Evolutionary conservation across 2,329 filamentous ascomycete species (phyloP).

Genomic region (Nemania sp.): DNA sequence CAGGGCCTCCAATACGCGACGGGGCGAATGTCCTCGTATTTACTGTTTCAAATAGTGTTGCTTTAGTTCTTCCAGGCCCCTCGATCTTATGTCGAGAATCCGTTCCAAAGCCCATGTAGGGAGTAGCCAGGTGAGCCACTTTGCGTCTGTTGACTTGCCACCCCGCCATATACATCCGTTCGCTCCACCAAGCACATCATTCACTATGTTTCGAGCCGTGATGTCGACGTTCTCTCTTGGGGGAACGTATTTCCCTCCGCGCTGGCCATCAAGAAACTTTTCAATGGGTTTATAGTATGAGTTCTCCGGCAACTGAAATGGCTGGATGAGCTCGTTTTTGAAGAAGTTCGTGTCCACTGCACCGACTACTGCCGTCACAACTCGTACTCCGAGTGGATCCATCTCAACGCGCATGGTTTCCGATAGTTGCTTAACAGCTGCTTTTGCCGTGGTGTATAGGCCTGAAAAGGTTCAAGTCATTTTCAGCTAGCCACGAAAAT

Average conservation of each 20-base stretch:
- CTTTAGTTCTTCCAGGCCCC: background rate
- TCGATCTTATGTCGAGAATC: background rate
- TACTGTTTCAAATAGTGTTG: slow-evolving; percentile 1
- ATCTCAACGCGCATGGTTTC: slow-evolving; percentile 11
- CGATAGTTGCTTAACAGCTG: background rate
- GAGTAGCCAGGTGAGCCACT: background rate
- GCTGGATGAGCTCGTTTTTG: too few species aligned
- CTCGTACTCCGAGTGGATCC: slow-evolving; percentile 11
- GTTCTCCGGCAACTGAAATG: background rate
- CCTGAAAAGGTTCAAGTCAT: background rate
- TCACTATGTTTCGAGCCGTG: background rate
- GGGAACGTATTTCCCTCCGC: background rate
- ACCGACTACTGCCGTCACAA: slow-evolving; percentile 16
- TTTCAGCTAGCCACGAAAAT: background rate
- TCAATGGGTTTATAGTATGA: background rate
- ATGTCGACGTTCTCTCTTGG: background rate
- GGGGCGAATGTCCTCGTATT: too few species aligned
- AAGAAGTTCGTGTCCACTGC: slow-evolving; percentile 26
- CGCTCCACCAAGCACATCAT: background rate
- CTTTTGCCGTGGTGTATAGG: slow-evolving; percentile 10
- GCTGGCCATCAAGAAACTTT: background rate
- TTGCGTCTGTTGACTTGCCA: background rate
- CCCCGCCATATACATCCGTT: background rate
- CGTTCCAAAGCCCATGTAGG: background rate
- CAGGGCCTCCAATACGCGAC: too few species aligned